phyloP scores from a whole-genome alignment of 2,329 filamentous ascomycete species.

The Ceratocystis cacaofunesta region DNA sequence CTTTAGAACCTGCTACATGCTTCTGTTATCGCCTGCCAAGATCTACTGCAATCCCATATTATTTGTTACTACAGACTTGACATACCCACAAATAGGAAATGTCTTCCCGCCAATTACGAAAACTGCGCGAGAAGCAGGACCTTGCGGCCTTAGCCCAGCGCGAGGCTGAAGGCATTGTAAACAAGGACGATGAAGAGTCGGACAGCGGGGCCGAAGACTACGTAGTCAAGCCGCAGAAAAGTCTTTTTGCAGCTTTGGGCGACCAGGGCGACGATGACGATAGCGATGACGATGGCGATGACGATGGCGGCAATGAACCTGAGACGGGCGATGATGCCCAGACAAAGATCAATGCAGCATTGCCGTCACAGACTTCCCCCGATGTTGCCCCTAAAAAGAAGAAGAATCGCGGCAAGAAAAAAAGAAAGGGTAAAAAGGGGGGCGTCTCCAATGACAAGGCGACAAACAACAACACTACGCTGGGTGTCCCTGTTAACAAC shows the following conservation, averaged over 20 bases:
- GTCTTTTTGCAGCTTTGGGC: slow-evolving; percentile 38
- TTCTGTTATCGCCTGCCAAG: too few species aligned
- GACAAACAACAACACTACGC: not conserved
- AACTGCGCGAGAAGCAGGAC: slow-evolving; percentile 37
- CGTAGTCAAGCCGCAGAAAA: slow-evolving; percentile 27
- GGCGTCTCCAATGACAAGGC: slow-evolving; percentile 24
- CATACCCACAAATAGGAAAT: slow-evolving; percentile 23
- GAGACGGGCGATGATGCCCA: slow-evolving; percentile 18
- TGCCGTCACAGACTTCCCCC: not conserved
- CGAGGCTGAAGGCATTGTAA: slow-evolving; percentile 20
- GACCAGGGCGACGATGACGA: slow-evolving; percentile 30
- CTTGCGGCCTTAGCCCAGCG: slow-evolving; percentile 22
- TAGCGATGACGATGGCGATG: slow-evolving; percentile 23
- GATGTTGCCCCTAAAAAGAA: slow-evolving; percentile 25
- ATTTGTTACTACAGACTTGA: not conserved
- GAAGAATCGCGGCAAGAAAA: slow-evolving; percentile 29
- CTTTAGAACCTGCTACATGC: not conserved
- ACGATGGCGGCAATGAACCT: slow-evolving; percentile 16
- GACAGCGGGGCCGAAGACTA: slow-evolving; percentile 22
- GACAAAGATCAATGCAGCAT: slow-evolving; percentile 2
- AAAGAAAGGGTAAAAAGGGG: slow-evolving; percentile 27
- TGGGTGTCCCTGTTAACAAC: not conserved
- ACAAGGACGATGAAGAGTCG: slow-evolving; percentile 22
- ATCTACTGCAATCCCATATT: not conserved
- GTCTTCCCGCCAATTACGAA: slow-evolving; percentile 38